phyloP scores from a whole-genome alignment of 2,329 filamentous ascomycete genomes.

The Botrytis medusae region DNA sequence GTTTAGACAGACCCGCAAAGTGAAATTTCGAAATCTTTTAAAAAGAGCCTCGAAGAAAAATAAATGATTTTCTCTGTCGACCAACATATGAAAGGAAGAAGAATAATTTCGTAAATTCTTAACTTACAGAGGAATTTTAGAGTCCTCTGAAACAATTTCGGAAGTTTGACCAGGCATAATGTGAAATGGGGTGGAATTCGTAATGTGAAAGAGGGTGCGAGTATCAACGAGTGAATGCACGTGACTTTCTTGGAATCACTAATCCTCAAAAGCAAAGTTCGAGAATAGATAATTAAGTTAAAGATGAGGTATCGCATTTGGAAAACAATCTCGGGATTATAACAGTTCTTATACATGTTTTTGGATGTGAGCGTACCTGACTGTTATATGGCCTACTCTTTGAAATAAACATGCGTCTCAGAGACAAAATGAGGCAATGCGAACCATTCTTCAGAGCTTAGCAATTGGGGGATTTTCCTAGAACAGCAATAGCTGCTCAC shows the following conservation, averaged over 20 bases:
- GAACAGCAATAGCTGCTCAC: too few species aligned
- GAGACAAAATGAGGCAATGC: background rate
- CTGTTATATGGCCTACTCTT: background rate
- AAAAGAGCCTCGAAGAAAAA: background rate
- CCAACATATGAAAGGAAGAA: background rate
- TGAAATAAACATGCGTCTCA: too few species aligned
- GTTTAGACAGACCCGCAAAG: background rate
- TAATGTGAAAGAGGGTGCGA: background rate
- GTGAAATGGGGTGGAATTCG: background rate
- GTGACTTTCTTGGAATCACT: background rate
- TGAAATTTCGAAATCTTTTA: rapidly evolving
- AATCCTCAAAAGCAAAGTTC: background rate
- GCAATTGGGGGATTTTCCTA: too few species aligned
- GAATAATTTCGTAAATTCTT: background rate
- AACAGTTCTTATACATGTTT: background rate
- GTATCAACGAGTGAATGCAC: background rate
- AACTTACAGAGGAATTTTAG: background rate
- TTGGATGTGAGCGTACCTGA: background rate
- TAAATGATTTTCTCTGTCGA: background rate
- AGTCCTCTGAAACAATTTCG: background rate
- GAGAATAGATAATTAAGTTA: background rate
- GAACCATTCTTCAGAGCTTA: too few species aligned
- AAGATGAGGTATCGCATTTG: too few species aligned
- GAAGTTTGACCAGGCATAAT: background rate
- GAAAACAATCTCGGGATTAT: background rate